These are phyloP conservation scores for Epichloe sp. DNA, from an alignment of 2,329 filamentous ascomycete species.

Conservation along the genomic window DNA sequence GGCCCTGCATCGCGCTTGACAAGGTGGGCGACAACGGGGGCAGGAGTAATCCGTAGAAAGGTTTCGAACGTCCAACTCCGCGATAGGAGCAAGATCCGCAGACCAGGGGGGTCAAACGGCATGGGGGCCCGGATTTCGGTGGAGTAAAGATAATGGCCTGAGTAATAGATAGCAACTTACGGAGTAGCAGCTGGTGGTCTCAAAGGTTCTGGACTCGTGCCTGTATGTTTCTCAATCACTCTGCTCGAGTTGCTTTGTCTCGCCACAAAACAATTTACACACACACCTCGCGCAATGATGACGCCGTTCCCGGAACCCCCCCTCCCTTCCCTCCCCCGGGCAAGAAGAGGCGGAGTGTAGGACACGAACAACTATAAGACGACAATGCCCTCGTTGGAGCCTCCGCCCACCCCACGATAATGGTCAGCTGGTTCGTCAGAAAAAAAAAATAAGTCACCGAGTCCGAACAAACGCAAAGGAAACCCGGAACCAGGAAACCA, in stretches of 20 bases:
- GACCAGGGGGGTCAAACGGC: neutral
- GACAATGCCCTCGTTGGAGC: neutral
- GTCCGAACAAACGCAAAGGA: neutral
- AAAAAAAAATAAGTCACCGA: neutral
- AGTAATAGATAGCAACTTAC: constrained; percentile 3
- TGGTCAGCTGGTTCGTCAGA: constrained; percentile 2
- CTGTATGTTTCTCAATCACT: too few species aligned
- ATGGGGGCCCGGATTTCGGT: constrained; percentile 6
- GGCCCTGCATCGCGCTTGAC: constrained; percentile 3
- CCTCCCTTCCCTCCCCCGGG: too few species aligned
- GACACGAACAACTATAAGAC: neutral
- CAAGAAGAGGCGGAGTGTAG: too few species aligned
- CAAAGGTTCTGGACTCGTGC: neutral
- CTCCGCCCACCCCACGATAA: neutral
- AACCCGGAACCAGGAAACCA: neutral
- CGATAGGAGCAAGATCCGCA: too few species aligned
- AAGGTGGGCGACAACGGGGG: neutral
- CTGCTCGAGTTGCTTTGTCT: neutral
- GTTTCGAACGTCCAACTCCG: neutral
- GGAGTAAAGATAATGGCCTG: constrained; percentile 1
- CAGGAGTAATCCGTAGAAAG: neutral
- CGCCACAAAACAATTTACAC: neutral
- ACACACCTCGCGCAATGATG: neutral
- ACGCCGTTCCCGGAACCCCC: constrained; percentile 7
- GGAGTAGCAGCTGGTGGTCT: neutral